Evolutionary conservation across 305 asterid genomes (phyloP), one percentile per base, ranked within the genome.

Genomic region (Lippia alba): DNA sequence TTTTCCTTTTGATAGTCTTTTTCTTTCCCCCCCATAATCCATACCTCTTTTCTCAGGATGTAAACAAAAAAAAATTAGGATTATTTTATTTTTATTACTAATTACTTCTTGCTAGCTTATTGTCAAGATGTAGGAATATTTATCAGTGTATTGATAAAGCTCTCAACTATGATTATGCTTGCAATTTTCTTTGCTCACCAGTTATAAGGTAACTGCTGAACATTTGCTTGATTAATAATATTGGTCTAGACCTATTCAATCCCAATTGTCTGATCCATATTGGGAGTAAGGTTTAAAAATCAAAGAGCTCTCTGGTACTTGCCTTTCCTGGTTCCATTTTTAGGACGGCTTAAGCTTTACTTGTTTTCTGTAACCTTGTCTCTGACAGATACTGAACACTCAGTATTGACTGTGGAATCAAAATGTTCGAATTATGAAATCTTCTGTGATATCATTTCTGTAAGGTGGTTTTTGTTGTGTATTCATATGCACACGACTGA

Each of bases 51-150:
- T 14, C 3, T 54, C 66, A 20, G 5, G 49, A 61, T 60, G 44
- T 41, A 0, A 4, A 8, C 41, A 64, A 4, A 8, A 50, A 64
- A 54, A 15, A 11, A 16, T 24, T 49, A 32, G 5, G 56, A 1
- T 36, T 44, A 11, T 12, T 69, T 59, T 41, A 32, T 2, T 12
- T 34, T 16, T 48, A 12, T 15, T 53, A 20, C 34, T 33, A 20
- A 63, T 24, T 24, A 24, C 72, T 55, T 67, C 46, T 51, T 67
- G 72, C 75, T 39, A n/a, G 56, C 33, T 45, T 54, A 64, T 50
- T 48, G 50, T 60, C n/a, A 68, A 39, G 45, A 34, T 41, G 20
- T 65, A 34, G 71, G 12, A 45, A 11, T 66, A 49, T 39, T 36
- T 51, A 33, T 45, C 30, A 51, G 56, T 51, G 56, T 16, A 33